A percentile compares a stretch with the other conserved stretches of the same genome.
Conservation (phyloP, 139 green algal genomes). For the Picochlorum sp. region DNA sequence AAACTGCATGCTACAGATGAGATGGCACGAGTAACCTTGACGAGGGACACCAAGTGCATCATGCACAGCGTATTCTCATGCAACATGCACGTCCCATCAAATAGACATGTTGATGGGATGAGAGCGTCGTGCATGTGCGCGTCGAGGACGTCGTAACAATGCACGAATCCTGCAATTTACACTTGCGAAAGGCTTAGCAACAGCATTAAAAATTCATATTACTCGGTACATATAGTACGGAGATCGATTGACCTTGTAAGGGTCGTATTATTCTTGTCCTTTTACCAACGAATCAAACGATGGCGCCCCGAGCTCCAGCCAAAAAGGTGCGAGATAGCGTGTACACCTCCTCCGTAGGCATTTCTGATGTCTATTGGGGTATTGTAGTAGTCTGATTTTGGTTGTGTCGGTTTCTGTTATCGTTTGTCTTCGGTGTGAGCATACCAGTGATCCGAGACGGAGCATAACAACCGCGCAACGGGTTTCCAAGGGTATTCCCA, state of each 20-base stretch:
- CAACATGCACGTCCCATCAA: background rate
- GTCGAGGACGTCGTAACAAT: background rate
- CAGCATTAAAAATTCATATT: background rate
- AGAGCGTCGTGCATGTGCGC: background rate
- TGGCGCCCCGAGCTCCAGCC: conserved; percentile 1
- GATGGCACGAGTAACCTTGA: conserved; percentile 14
- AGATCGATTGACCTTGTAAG: no score
- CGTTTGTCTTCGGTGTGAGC: no score
- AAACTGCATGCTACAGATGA: conserved; percentile 26
- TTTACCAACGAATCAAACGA: background rate
- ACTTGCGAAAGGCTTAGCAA: background rate
- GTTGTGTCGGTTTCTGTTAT: no score
- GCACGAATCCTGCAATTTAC: background rate
- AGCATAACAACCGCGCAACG: no score
- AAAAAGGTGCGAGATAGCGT: conserved; percentile 1
- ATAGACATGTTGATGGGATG: conserved; percentile 1
- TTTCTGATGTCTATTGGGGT: no score
- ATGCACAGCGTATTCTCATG: no score
- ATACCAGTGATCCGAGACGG: no score
- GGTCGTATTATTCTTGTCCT: background rate
- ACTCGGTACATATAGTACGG: no score
- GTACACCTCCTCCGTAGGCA: no score
- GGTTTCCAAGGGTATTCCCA: no score
- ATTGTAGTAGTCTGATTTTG: no score
- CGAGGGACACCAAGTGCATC: no score